phyloP scores from a whole-genome alignment of 352 stramenopile genomes.

The Globisporangium irregulare region DNA sequence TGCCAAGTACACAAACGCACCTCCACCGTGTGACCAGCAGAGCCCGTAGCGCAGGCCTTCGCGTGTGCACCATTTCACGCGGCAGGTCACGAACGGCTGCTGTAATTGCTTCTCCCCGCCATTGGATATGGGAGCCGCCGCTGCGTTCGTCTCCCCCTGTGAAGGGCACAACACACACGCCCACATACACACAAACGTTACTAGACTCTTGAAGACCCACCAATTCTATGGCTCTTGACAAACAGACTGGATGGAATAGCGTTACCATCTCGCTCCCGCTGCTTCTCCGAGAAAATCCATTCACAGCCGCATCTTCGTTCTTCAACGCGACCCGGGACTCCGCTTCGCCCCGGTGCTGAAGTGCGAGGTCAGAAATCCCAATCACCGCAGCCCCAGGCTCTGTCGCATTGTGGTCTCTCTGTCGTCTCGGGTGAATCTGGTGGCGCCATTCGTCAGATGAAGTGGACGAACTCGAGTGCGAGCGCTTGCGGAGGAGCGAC shows the following conservation, averaged over 20 bases:
- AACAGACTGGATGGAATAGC: background rate
- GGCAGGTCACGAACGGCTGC: constrained; percentile 21
- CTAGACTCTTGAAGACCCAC: background rate
- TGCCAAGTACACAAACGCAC: constrained; percentile 18
- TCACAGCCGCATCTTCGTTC: background rate
- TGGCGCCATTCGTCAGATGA: background rate
- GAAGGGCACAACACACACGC: background rate
- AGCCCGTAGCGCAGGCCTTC: constrained; percentile 40
- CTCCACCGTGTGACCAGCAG: constrained; percentile 51
- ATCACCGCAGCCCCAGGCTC: background rate
- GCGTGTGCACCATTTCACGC: constrained; percentile 44
- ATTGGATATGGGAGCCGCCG: background rate
- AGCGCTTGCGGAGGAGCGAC: constrained; percentile 3
- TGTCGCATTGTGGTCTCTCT: background rate
- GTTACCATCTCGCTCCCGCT: background rate
- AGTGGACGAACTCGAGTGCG: background rate
- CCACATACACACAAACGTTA: background rate
- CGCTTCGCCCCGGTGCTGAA: background rate
- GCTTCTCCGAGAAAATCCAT: background rate
- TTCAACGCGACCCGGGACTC: background rate
- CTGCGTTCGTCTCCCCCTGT: background rate
- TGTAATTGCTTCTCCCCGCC: background rate
- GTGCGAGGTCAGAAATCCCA: background rate
- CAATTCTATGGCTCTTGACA: background rate
- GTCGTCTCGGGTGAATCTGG: background rate